These are phyloP conservation scores for Chrysanthemum seticuspe DNA, from an alignment of 129 eudicot species.

Conservation along the genomic window DNA sequence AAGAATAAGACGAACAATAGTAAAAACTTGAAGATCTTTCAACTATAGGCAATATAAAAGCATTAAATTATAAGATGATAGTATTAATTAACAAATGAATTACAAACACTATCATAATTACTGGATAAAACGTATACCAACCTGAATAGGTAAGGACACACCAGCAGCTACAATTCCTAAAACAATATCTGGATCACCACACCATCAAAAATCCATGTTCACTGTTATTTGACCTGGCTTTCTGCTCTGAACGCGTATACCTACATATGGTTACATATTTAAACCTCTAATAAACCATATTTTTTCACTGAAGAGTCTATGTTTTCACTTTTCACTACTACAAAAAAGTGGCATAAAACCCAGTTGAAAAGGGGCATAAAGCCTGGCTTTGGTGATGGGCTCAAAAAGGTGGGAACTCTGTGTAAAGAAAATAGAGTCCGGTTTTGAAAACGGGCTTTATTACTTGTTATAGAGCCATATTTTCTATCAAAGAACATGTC, in stretches of 20 bases:
- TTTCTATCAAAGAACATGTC: too few species aligned
- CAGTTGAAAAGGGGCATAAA: too few species aligned
- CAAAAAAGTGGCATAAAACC: too few species aligned
- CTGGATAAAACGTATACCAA: conserved; percentile 21
- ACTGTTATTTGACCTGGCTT: conserved; percentile 87
- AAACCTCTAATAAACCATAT: not conserved
- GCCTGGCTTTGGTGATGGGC: too few species aligned
- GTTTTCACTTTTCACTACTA: not conserved
- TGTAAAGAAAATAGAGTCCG: too few species aligned
- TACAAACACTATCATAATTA: not conserved
- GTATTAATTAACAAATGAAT: not conserved
- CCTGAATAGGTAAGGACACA: conserved; percentile 96
- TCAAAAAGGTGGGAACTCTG: too few species aligned
- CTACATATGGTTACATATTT: conserved; percentile 31
- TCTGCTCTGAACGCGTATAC: conserved; percentile 92
- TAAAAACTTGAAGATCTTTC: conserved; percentile 93
- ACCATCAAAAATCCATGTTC: conserved; percentile 98
- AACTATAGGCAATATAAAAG: conserved; percentile 47
- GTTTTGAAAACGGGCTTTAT: too few species aligned
- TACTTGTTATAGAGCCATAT: too few species aligned
- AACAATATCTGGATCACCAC: conserved; percentile 89
- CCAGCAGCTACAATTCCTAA: conserved; percentile 78
- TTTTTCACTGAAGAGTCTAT: not conserved
- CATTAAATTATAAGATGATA: not conserved
- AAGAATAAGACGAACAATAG: conserved; percentile 85